A percentile compares a stretch with the other conserved stretches of the same genome.
These are phyloP conservation scores for Aspergillus persii DNA, from an alignment of 2,329 filamentous ascomycete species.

Conservation along the genomic window DNA sequence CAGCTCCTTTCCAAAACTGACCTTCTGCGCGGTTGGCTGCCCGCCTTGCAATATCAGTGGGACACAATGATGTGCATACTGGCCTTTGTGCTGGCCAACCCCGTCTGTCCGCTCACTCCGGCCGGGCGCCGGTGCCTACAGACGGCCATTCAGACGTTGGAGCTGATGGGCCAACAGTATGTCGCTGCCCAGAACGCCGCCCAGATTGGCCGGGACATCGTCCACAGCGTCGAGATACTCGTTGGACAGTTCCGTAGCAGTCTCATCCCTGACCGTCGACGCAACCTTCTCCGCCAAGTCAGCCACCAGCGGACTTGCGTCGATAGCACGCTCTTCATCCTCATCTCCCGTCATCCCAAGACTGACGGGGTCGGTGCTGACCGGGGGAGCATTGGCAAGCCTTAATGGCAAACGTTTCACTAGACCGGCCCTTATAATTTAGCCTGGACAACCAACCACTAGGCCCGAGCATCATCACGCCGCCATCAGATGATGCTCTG, in stretches of 20 bases:
- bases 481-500: neutral
- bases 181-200: neutral
- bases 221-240: neutral
- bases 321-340: neutral
- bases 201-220: neutral
- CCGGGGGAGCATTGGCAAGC: neutral
- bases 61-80: neutral
- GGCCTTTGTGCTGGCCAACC: neutral
- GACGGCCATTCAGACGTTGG: neutral
- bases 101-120: neutral
- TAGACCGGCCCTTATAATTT: neutral
- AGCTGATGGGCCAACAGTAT: neutral
- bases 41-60: neutral
- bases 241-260: neutral
- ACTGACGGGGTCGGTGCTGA: neutral
- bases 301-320: neutral
- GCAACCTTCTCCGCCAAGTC: neutral
- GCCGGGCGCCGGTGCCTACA: neutral
- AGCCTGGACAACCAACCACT: neutral
- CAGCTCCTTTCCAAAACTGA: neutral
- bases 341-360: neutral
- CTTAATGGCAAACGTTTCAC: neutral
- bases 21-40: neutral
- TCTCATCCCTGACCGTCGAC: neutral
- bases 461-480: neutral